Evolutionary conservation across 164 flowering plant genomes (phyloP).

Genomic region (Houttuynia cordata): DNA sequence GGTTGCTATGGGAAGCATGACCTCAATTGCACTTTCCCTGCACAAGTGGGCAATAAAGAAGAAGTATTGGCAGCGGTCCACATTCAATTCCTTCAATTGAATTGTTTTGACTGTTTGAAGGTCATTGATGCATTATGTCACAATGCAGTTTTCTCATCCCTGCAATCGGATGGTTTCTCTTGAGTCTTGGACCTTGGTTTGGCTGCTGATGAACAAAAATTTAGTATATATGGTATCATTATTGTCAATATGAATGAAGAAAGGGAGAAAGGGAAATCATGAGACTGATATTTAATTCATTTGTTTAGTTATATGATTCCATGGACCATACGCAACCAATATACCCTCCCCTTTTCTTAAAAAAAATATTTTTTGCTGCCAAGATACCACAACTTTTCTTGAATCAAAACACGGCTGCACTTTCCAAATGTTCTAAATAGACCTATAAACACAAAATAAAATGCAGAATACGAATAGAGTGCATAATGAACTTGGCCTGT

Average conservation of each 20-base stretch:
- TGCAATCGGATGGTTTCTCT: no score
- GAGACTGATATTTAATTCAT: neutral
- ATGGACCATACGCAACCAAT: neutral
- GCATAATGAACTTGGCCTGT: neutral
- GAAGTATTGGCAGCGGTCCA: neutral
- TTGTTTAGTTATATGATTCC: neutral
- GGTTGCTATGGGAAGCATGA: neutral
- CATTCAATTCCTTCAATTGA: neutral
- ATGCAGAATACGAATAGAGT: no score
- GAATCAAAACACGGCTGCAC: no score
- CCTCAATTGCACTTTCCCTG: neutral
- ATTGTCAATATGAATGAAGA: neutral
- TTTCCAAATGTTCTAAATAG: no score
- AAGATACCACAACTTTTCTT: no score
- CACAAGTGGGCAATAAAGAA: neutral
- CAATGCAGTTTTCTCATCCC: no score
- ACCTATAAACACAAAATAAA: no score
- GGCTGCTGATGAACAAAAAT: neutral
- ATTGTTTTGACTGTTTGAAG: neutral
- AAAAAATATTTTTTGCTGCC: no score
- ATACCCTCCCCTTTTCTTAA: neutral
- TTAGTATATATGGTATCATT: neutral
- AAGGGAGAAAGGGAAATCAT: neutral
- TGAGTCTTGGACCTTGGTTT: neutral
- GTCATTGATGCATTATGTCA: no score